Conservation (phyloP, 768 basidiomycete genomes). For the Piloderma croceum region DNA sequence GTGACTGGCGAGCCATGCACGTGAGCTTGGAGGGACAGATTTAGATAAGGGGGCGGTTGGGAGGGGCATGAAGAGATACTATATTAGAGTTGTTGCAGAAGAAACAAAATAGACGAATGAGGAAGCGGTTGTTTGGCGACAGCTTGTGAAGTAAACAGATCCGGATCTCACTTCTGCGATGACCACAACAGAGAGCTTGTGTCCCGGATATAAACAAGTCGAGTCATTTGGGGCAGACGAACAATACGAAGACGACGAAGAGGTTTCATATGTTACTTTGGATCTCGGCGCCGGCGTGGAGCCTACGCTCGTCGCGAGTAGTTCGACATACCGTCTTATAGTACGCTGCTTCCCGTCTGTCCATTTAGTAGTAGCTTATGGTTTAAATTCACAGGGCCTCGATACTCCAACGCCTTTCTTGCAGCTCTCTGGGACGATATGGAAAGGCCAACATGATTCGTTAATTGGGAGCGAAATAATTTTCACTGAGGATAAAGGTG, state of each 20-base stretch:
- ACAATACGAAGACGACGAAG: conserved; percentile 55
- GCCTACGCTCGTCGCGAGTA: conserved; percentile 69
- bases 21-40: conserved; percentile 34
- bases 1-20: conserved; percentile 66
- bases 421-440: conserved; percentile 69
- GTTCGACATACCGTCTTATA: conserved; percentile 65
- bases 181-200: conserved; percentile 23
- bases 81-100: too few species aligned
- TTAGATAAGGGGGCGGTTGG: too few species aligned
- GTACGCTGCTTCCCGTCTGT: conserved; percentile 37
- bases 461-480: conserved; percentile 73
- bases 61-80: too few species aligned
- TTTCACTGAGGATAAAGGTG: conserved; percentile 66
- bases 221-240: conserved; percentile 63
- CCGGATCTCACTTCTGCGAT: too few species aligned
- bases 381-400: conserved; percentile 45
- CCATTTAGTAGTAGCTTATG: neutral
- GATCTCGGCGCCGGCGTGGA: conserved; percentile 64
- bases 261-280: conserved; percentile 63
- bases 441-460: conserved; percentile 62
- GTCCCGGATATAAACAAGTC: conserved; percentile 63
- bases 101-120: too few species aligned
- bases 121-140: too few species aligned
- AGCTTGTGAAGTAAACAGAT: too few species aligned
- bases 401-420: conserved; percentile 75